Evolutionary conservation across 176 grass and related monocot species (phyloP).

Genomic region (Eleusine indica): DNA sequence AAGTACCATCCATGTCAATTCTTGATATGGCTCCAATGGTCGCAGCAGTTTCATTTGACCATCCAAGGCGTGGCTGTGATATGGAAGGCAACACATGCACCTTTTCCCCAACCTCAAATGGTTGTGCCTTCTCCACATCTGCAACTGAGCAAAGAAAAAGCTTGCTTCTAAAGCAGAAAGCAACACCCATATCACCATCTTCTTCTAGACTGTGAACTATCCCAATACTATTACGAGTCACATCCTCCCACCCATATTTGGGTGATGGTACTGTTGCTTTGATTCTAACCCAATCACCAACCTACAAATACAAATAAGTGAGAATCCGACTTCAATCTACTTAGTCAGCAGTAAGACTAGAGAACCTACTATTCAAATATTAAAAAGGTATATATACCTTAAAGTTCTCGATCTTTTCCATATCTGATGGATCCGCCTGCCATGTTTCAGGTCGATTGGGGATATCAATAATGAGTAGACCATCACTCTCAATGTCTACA

Average conservation of each 20-base stretch:
- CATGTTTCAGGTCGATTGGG: slow-evolving; percentile 59
- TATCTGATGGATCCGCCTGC: slow-evolving; percentile 99
- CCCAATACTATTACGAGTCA: slow-evolving; percentile 84
- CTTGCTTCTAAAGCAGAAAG: slow-evolving; percentile 89
- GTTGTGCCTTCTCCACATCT: slow-evolving; percentile 81
- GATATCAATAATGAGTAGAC: slow-evolving; percentile 85
- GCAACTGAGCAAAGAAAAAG: slow-evolving; percentile 90
- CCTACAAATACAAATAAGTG: slow-evolving; percentile 49
- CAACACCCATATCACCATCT: slow-evolving; percentile 94
- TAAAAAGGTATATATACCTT: slow-evolving; percentile 57
- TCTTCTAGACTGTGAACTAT: slow-evolving; percentile 95
- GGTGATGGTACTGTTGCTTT: slow-evolving; percentile 94
- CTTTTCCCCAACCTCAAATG: slow-evolving; percentile 88
- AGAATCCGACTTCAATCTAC: slow-evolving; percentile 26
- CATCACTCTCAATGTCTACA: slow-evolving; percentile 83
- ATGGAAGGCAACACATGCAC: slow-evolving; percentile 89
- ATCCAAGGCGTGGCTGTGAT: slow-evolving; percentile 90
- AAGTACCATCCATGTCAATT: slow-evolving; percentile 97
- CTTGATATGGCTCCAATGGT: slow-evolving; percentile 85
- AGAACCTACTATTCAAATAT: not conserved
- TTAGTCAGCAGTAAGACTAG: not conserved
- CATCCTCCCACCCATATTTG: slow-evolving; percentile 99
- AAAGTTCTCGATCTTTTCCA: slow-evolving; percentile 96
- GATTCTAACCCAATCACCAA: slow-evolving; percentile 95
- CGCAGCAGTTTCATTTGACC: slow-evolving; percentile 94